phyloP scores from a whole-genome alignment of 495 filamentous ascomycete genomes.

The Podospora pseudoanserina region DNA sequence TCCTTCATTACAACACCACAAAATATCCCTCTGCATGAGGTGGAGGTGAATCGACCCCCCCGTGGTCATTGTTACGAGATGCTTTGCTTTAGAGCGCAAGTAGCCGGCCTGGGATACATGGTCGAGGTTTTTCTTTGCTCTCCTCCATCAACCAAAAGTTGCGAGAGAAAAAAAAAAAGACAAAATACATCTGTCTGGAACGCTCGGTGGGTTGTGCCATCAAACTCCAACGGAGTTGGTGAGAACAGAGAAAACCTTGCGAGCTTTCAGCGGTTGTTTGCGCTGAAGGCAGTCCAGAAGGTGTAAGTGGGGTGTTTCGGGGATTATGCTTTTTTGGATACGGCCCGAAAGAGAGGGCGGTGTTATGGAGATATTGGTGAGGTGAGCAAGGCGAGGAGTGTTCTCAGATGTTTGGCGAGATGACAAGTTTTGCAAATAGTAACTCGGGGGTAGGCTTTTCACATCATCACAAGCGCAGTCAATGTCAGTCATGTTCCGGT shows the following conservation, averaged over 20 bases:
- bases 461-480: neutral
- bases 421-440: no score
- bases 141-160: no score
- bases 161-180: no score
- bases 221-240: neutral
- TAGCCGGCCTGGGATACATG: neutral
- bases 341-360: neutral
- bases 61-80: neutral
- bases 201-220: neutral
- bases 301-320: neutral
- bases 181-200: neutral
- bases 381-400: neutral
- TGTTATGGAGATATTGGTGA: neutral
- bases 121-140: neutral
- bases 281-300: neutral
- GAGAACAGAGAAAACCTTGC: neutral
- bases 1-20: neutral
- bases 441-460: neutral
- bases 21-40: neutral
- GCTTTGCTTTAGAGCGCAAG: neutral
- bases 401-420: no score
- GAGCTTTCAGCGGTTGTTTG: neutral
- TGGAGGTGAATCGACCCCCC: neutral
- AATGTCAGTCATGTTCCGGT: no score
- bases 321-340: neutral